phyloP scores from a whole-genome alignment of 257 asterid species.

The Orobanche coerulescens region DNA sequence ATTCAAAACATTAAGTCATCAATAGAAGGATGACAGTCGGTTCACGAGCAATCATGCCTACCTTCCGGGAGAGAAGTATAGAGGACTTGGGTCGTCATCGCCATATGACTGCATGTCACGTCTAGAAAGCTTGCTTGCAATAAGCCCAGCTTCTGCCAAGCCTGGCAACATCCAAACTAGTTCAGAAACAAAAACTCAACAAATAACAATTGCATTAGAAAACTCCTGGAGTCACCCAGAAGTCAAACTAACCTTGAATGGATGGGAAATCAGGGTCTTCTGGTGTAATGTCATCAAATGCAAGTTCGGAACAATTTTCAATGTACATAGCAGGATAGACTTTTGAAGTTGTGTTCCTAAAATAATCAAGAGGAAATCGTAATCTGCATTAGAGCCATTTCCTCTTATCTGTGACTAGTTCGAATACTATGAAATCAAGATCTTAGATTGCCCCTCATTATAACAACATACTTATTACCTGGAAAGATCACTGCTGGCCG shows the following conservation, averaged over 20 bases:
- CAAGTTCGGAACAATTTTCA: slow-evolving; percentile 88
- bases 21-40: slow-evolving; percentile 13
- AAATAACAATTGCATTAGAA: slow-evolving; percentile 8
- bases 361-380: slow-evolving; percentile 21
- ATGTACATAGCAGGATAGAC: slow-evolving; percentile 99
- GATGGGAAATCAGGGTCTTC: slow-evolving; percentile 90
- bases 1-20: background rate
- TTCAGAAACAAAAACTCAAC: slow-evolving; percentile 27
- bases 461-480: slow-evolving; percentile 42
- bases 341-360: slow-evolving; percentile 74
- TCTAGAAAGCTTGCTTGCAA: slow-evolving; percentile 95
- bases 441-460: background rate
- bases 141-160: slow-evolving; percentile 97
- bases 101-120: slow-evolving; percentile 63
- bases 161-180: slow-evolving; percentile 47
- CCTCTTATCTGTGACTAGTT: background rate
- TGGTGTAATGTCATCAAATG: slow-evolving; percentile 88
- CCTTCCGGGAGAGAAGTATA: slow-evolving; percentile 91
- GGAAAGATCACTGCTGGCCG: slow-evolving; percentile 83
- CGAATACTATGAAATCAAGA: slow-evolving; percentile 9
- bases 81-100: slow-evolving; percentile 57
- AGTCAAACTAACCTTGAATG: slow-evolving; percentile 67
- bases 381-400: slow-evolving; percentile 11
- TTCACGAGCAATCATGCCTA: slow-evolving; percentile 19
- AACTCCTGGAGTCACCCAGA: slow-evolving; percentile 18